Evolutionary conservation across 2,329 filamentous ascomycete genomes (phyloP).

Genomic region (Trichophyton benhamiae): DNA sequence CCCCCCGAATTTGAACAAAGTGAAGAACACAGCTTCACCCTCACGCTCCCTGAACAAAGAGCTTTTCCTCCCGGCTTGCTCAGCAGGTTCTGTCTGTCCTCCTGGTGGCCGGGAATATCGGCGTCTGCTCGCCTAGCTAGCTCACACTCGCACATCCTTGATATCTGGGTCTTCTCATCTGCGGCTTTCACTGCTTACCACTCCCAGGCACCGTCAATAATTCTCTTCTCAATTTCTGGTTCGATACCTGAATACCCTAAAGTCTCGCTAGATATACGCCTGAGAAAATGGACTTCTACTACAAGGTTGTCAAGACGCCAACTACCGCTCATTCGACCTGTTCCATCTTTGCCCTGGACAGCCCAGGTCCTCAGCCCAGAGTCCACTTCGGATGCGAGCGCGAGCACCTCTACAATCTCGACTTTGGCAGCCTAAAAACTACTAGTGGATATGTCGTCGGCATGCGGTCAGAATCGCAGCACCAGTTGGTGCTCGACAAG

Average conservation of each 20-base stretch:
- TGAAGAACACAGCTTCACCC: background rate
- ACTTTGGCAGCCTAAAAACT: background rate
- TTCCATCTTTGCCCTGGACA: constrained; percentile 7
- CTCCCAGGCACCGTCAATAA: background rate
- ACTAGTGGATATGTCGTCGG: background rate
- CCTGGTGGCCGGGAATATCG: background rate
- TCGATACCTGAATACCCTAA: background rate
- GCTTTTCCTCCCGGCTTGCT: background rate
- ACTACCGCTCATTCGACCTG: constrained; percentile 9
- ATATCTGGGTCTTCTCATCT: background rate
- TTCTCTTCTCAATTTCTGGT: background rate
- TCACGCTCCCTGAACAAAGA: background rate
- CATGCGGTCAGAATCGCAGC: background rate
- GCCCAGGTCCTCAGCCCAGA: background rate
- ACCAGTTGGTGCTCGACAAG: background rate
- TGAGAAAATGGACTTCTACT: background rate
- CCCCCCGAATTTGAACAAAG: background rate
- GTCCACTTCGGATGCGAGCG: constrained; percentile 1
- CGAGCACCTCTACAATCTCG: background rate
- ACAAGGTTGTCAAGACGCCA: background rate
- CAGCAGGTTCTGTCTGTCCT: background rate
- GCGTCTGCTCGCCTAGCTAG: background rate
- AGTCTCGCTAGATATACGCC: background rate
- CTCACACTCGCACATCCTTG: background rate
- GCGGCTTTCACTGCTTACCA: background rate